phyloP scores from a whole-genome alignment of 2,329 filamentous ascomycete genomes.

The Apiospora sp. region DNA sequence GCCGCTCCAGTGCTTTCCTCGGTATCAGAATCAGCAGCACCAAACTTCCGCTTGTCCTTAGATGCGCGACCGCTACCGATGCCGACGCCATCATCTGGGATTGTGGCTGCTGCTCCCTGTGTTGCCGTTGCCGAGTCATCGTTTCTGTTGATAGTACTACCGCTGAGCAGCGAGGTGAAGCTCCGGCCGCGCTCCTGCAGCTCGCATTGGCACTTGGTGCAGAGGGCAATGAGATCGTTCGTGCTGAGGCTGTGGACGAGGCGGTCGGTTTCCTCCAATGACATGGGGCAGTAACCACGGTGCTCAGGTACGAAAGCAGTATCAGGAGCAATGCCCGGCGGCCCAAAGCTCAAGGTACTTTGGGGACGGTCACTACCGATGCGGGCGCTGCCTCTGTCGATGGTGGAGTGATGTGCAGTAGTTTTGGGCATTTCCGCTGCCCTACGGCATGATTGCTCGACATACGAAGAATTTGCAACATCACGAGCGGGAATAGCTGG shows the following conservation, averaged over 20 bases:
- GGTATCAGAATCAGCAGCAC: neutral
- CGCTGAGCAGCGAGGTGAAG: neutral
- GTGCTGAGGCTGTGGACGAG: neutral
- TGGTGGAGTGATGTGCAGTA: neutral
- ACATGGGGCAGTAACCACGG: neutral
- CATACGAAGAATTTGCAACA: too few species aligned
- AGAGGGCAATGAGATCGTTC: neutral
- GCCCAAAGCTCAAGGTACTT: too few species aligned
- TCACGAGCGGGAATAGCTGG: too few species aligned
- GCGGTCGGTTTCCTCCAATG: neutral
- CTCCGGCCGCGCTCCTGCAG: neutral
- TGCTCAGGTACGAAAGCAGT: neutral
- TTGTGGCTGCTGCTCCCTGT: neutral
- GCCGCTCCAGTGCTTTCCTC: neutral
- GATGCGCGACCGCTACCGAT: neutral
- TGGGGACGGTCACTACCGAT: neutral
- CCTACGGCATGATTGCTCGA: too few species aligned
- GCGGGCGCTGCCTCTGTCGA: neutral
- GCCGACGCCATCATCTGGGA: neutral
- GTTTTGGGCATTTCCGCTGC: too few species aligned
- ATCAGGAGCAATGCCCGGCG: neutral
- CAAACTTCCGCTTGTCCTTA: slow-evolving; percentile 14
- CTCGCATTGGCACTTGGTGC: slow-evolving; percentile 2
- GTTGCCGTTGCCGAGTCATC: neutral
- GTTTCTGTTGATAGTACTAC: neutral